phyloP scores from a whole-genome alignment of 306 rosid genomes.

The Hylodesmum podocarpum region DNA sequence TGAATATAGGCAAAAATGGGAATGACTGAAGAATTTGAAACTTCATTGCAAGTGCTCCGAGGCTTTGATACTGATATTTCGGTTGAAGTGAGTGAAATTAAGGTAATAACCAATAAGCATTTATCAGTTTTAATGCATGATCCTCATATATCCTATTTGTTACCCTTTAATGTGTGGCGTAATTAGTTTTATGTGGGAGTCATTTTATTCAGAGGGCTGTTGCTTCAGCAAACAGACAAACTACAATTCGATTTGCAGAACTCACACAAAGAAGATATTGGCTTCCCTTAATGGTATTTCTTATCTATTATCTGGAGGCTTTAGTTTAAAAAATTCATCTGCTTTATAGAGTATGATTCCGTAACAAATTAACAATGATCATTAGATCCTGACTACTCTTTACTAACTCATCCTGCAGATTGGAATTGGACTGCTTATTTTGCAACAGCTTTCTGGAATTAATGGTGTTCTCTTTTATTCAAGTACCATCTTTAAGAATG shows the following conservation, averaged over 20 bases:
- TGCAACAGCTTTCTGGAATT: slow-evolving; percentile 93
- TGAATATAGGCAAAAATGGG: slow-evolving; percentile 89
- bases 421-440: slow-evolving; percentile 88
- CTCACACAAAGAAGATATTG: slow-evolving; percentile 85
- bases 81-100: slow-evolving; percentile 78
- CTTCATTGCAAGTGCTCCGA: slow-evolving; percentile 93
- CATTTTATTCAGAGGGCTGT: slow-evolving; percentile 62
- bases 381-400: slow-evolving; percentile 28
- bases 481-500: slow-evolving; percentile 71
- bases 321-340: slow-evolving; percentile 15
- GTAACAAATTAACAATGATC: not conserved
- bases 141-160: slow-evolving; percentile 26
- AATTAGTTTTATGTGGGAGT: slow-evolving; percentile 15
- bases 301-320: slow-evolving; percentile 21
- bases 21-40: slow-evolving; percentile 87
- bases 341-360: slow-evolving; percentile 23
- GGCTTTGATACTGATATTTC: slow-evolving; percentile 92
- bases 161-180: slow-evolving; percentile 3
- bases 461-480: slow-evolving; percentile 88
- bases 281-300: slow-evolving; percentile 82
- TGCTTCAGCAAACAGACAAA: slow-evolving; percentile 66
- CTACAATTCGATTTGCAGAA: slow-evolving; percentile 72
- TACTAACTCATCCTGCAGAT: slow-evolving; percentile 54
- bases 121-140: slow-evolving; percentile 1
- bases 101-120: slow-evolving; percentile 34